phyloP scores from a whole-genome alignment of 805 yeast species.

The Starmerella potacharoeniae region DNA sequence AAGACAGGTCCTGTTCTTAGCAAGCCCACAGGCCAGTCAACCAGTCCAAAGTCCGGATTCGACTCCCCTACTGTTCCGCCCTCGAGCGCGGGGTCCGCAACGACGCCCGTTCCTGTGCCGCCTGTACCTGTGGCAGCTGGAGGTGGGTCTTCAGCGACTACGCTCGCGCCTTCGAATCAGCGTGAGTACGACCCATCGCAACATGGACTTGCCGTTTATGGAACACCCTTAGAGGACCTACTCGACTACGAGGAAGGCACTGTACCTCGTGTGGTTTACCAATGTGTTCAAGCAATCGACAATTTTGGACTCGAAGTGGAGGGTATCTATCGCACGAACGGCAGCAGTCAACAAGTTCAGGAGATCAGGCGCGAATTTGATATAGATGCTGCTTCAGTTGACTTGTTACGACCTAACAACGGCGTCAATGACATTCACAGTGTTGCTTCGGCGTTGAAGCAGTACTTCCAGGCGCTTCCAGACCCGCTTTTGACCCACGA shows the following conservation, averaged over 20 bases:
- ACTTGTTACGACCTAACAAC: conserved; percentile 43
- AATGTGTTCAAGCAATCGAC: conserved; percentile 80
- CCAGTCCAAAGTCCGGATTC: neutral
- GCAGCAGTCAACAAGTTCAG: conserved; percentile 62
- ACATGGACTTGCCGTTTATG: conserved; percentile 49
- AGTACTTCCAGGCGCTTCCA: conserved; percentile 73
- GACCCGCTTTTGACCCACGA: conserved; percentile 69
- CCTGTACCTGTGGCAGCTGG: neutral
- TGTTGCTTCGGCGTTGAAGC: conserved; percentile 78
- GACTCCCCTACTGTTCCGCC: neutral
- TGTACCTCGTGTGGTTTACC: conserved; percentile 82
- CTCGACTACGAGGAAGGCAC: conserved; percentile 77
- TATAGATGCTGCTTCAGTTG: conserved; percentile 47
- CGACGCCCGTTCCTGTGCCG: neutral
- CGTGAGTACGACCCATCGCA: conserved; percentile 23
- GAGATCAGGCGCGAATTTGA: conserved; percentile 56
- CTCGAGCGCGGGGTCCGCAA: neutral
- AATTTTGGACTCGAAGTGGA: conserved; percentile 72
- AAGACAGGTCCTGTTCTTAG: conserved; percentile 25
- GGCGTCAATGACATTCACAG: conserved; percentile 71
- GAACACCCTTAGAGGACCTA: conserved; percentile 66
- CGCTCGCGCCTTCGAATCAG: neutral
- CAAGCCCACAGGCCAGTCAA: neutral
- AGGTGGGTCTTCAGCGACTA: neutral
- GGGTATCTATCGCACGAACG: conserved; percentile 82